These are phyloP conservation scores for Backusella psychrophila DNA, from an alignment of 192 early-diverging fungal genomes.

Conservation along the genomic window DNA sequence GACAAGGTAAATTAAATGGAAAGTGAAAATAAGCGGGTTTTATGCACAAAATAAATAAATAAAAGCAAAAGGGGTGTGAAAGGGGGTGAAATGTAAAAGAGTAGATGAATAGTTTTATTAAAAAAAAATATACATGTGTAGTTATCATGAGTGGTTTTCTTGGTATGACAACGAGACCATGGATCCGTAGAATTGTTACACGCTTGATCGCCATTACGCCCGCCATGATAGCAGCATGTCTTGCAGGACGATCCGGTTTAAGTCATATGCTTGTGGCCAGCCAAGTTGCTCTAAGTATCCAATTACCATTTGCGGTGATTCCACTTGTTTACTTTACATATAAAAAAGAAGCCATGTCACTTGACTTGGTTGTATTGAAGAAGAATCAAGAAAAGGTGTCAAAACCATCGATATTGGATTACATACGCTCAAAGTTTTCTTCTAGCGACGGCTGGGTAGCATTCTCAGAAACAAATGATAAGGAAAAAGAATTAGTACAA, in stretches of 20 bases:
- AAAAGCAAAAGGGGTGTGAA: neutral
- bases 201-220: conserved; percentile 71
- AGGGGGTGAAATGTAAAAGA: neutral
- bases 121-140: neutral
- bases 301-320: conserved; percentile 84
- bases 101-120: neutral
- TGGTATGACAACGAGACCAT: conserved; percentile 56
- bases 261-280: conserved; percentile 61
- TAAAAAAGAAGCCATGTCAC: conserved; percentile 50
- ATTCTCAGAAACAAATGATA: neutral
- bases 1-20: conserved; percentile 43
- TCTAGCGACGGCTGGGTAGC: neutral
- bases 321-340: conserved; percentile 71
- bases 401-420: neutral
- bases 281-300: conserved; percentile 76
- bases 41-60: neutral
- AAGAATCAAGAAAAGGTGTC: neutral
- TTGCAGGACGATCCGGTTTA: conserved; percentile 62
- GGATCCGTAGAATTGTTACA: conserved; percentile 70
- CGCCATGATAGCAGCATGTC: conserved; percentile 63
- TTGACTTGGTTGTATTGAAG: conserved; percentile 15
- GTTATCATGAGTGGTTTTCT: conserved; percentile 83
- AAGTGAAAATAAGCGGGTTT: neutral
- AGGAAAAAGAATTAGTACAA: neutral
- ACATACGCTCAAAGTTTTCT: neutral